Evolutionary conservation across 495 filamentous ascomycete species (phyloP).

Genomic region (Neurospora sp.): DNA sequence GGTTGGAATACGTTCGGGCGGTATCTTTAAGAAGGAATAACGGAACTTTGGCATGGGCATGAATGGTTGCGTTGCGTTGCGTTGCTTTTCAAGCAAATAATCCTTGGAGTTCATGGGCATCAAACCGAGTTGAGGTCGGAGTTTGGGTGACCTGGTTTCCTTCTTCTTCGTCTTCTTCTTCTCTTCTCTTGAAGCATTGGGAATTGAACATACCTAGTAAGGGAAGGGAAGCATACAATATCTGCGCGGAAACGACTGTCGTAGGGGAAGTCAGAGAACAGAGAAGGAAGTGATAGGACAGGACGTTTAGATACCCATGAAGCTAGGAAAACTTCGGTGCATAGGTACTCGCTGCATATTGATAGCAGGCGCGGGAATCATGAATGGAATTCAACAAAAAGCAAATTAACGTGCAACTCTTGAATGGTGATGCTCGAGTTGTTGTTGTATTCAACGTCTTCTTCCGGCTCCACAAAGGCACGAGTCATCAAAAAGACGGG

Average conservation of each 20-base stretch:
- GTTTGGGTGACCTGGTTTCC: neutral
- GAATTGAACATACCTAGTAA: neutral
- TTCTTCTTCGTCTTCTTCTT: neutral
- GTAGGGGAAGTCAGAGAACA: neutral
- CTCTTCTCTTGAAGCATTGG: neutral
- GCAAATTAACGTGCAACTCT: neutral
- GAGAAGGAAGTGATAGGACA: neutral
- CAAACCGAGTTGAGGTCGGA: neutral
- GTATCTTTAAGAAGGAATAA: neutral
- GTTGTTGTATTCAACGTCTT: neutral
- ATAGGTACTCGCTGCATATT: neutral
- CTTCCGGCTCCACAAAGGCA: neutral
- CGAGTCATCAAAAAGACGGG: too few species aligned
- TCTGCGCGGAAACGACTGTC: too few species aligned
- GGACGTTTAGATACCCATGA: neutral
- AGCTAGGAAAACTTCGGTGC: neutral
- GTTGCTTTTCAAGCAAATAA: neutral
- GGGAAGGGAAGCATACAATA: too few species aligned
- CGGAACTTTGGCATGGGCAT: neutral
- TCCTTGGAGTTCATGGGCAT: neutral
- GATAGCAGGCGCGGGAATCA: neutral
- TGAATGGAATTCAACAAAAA: neutral
- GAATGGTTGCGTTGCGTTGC: neutral
- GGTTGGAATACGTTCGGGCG: neutral
- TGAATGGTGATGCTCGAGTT: neutral